A percentile compares a stretch with the other conserved stretches of the same genome.
These are phyloP conservation scores for Adansonia madagascariensis DNA, from an alignment of 441 rosid genomes.

Conservation along the genomic window DNA sequence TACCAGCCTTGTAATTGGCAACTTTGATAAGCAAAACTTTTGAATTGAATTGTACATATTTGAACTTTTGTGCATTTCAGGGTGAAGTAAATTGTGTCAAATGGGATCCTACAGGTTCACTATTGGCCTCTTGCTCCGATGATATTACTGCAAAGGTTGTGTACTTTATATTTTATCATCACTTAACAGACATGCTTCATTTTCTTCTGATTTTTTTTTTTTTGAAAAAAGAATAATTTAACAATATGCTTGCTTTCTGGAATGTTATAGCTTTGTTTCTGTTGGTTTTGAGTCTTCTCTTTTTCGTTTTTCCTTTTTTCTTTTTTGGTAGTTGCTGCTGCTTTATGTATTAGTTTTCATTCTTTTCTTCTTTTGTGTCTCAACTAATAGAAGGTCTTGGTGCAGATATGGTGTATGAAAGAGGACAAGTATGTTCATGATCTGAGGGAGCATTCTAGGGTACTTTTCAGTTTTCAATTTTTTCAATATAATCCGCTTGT, in stretches of 20 bases:
- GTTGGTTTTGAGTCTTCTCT: background rate
- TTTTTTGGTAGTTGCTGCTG: background rate
- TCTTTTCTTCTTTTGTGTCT: conserved; percentile 15
- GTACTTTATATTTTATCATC: background rate
- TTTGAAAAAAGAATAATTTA: background rate
- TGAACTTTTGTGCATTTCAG: conserved; percentile 47
- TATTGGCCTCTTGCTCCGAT: conserved; percentile 95
- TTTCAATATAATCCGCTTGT: background rate
- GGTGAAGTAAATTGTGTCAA: conserved; percentile 98
- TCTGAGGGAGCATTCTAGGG: conserved; percentile 87
- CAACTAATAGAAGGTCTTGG: conserved; percentile 28
- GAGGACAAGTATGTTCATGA: conserved; percentile 81
- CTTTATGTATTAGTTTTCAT: background rate
- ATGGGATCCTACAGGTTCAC: conserved; percentile 96
- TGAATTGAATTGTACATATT: conserved; percentile 16
- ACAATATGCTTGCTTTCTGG: background rate
- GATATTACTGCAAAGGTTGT: conserved; percentile 89
- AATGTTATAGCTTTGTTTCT: background rate
- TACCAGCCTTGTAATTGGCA: background rate
- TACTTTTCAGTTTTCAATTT: conserved; percentile 25
- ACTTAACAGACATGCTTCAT: background rate
- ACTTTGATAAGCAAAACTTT: conserved; percentile 11
- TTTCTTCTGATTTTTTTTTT: background rate
- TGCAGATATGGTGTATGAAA: conserved; percentile 89
- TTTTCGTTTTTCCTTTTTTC: background rate